Evolutionary conservation across 176 grass and related monocot species (phyloP), one percentile per base, ranked within the genome.

Genomic region (Eremochloa ophiuroides): DNA sequence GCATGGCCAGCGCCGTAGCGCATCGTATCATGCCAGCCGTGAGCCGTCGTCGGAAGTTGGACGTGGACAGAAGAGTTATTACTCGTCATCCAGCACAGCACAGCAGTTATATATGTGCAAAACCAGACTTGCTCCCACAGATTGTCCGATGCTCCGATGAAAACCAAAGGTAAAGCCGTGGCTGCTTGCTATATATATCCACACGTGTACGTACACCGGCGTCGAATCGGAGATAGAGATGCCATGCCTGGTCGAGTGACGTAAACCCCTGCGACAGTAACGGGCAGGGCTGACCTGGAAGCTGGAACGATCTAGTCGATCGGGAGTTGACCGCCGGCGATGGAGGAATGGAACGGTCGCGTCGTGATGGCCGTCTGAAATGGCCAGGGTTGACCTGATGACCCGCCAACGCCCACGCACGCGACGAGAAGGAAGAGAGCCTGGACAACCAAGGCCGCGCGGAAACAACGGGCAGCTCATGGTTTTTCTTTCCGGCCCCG

Each of bases 381-480:
- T 14, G 39, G 62, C 11, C 39, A 12, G 39, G 69, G 8, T 72
- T 30, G 42, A 72, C 69, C 69, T 17, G n/a, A n/a, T n/a, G 69
- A 26, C 40, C 12, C 40, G 68, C 23, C 13, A 9, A 23, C 14
- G 40, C 46, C 25, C 40, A 8, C 1, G 40, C 40, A 29, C 69
- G 68, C 68, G 68, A 42, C 69, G 69, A 30, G 42, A 11, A 44
- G 25, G 8, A 46, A 5, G 34, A 35, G 34, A 35, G 4, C 29
- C 16, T 64, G 17, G 62, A 34, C 69, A 72, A 72, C 41, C 40
- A 66, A 29, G 68, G 25, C 41, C 41, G 3, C 14, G 58, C 7
- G 40, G 25, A 71, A 72, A 72, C 69, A 72, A 20, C 26, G 69
- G 69, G 69, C 69, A 29, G 69, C 69, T 72, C 41, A 30, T 72